These are phyloP conservation scores for Vanderwaltozyma tropicalis DNA, from an alignment of 805 yeast species.

Conservation along the genomic window DNA sequence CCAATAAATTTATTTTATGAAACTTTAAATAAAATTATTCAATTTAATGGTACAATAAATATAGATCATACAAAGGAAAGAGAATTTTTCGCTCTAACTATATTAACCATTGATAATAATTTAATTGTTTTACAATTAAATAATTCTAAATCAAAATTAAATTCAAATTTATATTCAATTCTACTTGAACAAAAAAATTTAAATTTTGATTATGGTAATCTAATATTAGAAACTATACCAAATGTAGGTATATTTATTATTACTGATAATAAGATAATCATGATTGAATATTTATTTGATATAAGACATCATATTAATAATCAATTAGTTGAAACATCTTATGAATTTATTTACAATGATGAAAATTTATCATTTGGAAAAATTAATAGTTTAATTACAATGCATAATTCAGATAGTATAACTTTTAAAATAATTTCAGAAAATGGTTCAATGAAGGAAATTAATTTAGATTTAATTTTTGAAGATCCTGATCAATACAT, in stretches of 20 bases:
- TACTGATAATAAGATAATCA: slow-evolving; percentile 5
- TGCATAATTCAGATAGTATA: background rate
- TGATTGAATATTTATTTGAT: slow-evolving; percentile 11
- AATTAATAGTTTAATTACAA: background rate
- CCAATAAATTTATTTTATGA: background rate
- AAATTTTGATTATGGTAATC: background rate
- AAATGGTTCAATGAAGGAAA: slow-evolving; percentile 3
- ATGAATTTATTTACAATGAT: background rate
- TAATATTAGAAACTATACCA: slow-evolving; percentile 8
- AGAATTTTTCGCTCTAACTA: slow-evolving; percentile 1
- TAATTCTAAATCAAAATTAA: background rate
- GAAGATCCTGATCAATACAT: slow-evolving; percentile 7
- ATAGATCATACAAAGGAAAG: slow-evolving; percentile 2
- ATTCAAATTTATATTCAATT: background rate
- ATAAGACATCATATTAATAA: slow-evolving; percentile 11
- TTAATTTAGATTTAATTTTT: slow-evolving; percentile 2
- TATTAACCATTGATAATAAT: background rate
- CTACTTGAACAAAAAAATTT: background rate
- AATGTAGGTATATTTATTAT: slow-evolving; percentile 17
- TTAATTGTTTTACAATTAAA: slow-evolving; percentile 1
- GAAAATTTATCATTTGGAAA: background rate
- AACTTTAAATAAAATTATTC: slow-evolving; percentile 5
- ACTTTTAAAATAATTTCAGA: slow-evolving; percentile 2
- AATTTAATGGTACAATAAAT: slow-evolving; percentile 2
- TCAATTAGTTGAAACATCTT: slow-evolving; percentile 2